A percentile compares a stretch with the other conserved stretches of the same genome.
These are phyloP conservation scores for Nelumbo lutea DNA, from an alignment of 164 flowering plant genomes.

Conservation along the genomic window DNA sequence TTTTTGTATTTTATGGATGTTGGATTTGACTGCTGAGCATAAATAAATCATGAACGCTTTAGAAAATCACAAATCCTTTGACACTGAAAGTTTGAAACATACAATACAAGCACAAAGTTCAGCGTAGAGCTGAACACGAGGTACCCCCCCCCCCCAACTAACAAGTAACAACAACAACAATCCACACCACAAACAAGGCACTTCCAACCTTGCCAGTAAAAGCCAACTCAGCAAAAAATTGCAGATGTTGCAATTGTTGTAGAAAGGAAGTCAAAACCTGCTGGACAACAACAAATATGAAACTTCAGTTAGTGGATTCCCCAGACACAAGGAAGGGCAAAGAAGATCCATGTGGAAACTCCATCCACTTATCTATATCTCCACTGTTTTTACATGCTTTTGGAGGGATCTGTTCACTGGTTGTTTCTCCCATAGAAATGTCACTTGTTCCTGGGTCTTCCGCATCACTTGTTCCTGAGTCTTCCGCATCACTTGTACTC, in stretches of 20 bases:
- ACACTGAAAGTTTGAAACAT: not conserved
- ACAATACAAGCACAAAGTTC: constrained; percentile 21
- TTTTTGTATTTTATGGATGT: not conserved
- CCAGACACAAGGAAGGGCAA: constrained; percentile 12
- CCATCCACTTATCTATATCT: constrained; percentile 20
- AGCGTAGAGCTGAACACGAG: constrained; percentile 40
- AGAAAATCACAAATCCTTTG: constrained; percentile 14
- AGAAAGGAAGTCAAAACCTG: constrained; percentile 20
- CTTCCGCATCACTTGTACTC: constrained; percentile 44
- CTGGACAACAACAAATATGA: not conserved
- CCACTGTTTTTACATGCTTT: constrained; percentile 14
- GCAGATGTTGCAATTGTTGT: constrained; percentile 24
- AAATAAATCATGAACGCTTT: too few relatives aligned
- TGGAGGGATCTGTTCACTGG: constrained; percentile 7
- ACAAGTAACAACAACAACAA: not conserved
- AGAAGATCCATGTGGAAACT: constrained; percentile 13
- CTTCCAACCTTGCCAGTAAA: constrained; percentile 12
- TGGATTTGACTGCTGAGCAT: too few relatives aligned
- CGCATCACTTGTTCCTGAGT: constrained; percentile 34
- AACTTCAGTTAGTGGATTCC: constrained; percentile 7
- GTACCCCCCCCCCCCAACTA: not conserved
- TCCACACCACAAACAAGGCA: constrained; percentile 18
- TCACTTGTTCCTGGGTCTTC: constrained; percentile 32
- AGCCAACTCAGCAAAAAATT: constrained; percentile 20
- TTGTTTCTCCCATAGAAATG: constrained; percentile 10